Base-by-base conservation (phyloP, 495 filamentous ascomycete species). In the Neurospora intermedia region DNA sequence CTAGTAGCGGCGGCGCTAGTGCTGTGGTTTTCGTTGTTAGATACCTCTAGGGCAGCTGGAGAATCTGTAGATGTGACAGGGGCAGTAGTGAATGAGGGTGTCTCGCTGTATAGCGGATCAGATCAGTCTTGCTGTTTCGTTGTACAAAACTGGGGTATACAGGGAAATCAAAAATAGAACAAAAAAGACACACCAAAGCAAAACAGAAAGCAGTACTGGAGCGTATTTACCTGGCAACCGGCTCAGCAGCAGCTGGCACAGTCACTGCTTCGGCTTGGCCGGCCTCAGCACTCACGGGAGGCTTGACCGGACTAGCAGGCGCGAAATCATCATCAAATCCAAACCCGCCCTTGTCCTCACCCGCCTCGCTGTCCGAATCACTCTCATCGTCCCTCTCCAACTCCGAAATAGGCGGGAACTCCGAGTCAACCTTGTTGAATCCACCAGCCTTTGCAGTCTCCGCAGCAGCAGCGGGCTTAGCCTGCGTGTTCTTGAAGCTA, bases 281-380 rank as follows among this genome's bases (percentile, higher is more conserved):
- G 1, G 76, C 75, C 73, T 77, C 75, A 62, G 70, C 35, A 43
- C 79, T 76, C 43, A 78, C 77, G 6, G 76, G 73, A 1, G 72
- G 43, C 77, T 81, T 85, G 35, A 77, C 70, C 23, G 93, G 91
- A 35, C 90, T 92, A 20, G 86, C 86, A 66, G 92, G 88, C 4
- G 92, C 90, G 77, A 98, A 98, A 77, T 97, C 90, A 78, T 99
- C 95, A 72, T 94, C 94, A 78, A 98, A 99, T 0, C 94, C 92
- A 77, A 98, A 98, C 77, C 97, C 90, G 77, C 98, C 92, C 77
- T 81, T 85, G n/a, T 97, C 98, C 0, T 94, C 92, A 62, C 85
- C 90, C 48, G 92, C 76, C 43, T 88, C 93, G 75, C 87, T 91
- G n/a, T 90, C 93, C 73, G 91, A 93, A 43, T 94, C 93, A 3